Percentiles rank a stretch among this genome's conserved stretches.
Evolutionary conservation across 306 rosid genomes (phyloP).

Genomic region (Begonia loranthoides): DNA sequence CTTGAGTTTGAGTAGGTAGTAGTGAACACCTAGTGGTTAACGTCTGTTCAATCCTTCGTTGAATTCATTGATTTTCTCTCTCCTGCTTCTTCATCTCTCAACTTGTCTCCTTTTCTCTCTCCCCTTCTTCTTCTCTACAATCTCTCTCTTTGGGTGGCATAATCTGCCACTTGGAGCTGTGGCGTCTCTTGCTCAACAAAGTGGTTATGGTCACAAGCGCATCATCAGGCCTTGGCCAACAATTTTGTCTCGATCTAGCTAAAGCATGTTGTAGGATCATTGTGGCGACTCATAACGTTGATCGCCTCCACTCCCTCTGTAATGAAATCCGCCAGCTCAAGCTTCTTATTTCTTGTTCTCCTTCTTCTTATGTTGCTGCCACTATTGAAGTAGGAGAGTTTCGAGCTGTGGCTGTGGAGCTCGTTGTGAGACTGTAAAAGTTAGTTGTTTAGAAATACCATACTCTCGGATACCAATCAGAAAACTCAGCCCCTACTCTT

Average conservation of each 20-base stretch:
- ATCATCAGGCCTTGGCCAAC: constrained; percentile 66
- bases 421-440: constrained; percentile 43
- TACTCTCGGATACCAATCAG: too few relatives aligned
- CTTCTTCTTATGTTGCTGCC: constrained; percentile 3
- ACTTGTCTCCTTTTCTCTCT: too few relatives aligned
- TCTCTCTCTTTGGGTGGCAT: too few relatives aligned
- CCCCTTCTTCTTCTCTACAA: too few relatives aligned
- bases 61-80: too few relatives aligned
- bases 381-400: too few relatives aligned
- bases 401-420: constrained; percentile 52
- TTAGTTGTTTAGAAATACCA: too few relatives aligned
- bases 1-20: too few relatives aligned
- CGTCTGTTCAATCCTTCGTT: too few relatives aligned
- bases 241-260: constrained; percentile 55
- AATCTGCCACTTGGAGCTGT: constrained; percentile 38
- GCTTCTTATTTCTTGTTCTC: background rate
- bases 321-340: constrained; percentile 25
- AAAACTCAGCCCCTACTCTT: too few relatives aligned
- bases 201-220: constrained; percentile 81
- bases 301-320: constrained; percentile 42
- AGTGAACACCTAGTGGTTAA: too few relatives aligned
- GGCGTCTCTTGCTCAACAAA: constrained; percentile 41
- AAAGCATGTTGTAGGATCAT: constrained; percentile 46
- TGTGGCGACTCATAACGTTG: constrained; percentile 58
- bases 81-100: too few relatives aligned